Base-by-base conservation (phyloP, 768 basidiomycete genomes). In the Naematelia aurantialba region DNA sequence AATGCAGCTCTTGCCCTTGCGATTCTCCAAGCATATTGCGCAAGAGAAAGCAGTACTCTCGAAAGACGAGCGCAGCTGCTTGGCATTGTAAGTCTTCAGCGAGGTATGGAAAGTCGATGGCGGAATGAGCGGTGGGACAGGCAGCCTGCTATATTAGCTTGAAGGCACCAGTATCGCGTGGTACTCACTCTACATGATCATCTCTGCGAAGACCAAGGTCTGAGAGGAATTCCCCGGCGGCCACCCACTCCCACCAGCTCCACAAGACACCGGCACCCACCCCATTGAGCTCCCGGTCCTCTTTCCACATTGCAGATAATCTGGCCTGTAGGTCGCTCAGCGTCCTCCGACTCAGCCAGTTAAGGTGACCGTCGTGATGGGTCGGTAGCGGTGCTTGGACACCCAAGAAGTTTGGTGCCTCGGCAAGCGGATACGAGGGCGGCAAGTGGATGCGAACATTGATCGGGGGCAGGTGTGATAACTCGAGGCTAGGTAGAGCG, bases 1-100 rank as follows among this genome's bases (percentile, higher is more conserved):
- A 14, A 91, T 67, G 72, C 90, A 91, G 63, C 84, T 83, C 13
- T 83, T 81, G 45, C 91, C 91, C 71, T 89, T 91, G 58, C 84
- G 78, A 13, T 83, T 82, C 31, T 82, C 81, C 3, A 93, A 77
- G 74, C 91, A 94, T 51, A 94, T 84, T 24, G 85, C 80, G 69
- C 91, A 94, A 25, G 80, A 75, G 75, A 88, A 88, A 0, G 87
- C 84, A 14, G 80, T 82, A 55, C 81, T 79, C 8, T 84, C 82
- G 68, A 93, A 94, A 56, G 66, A 62, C 8, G 70, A 64, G 39
- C 68, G 66, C 3, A 68, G 31, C 52, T 68, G 65, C 14, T 46
- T 22, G 8, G 72, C 63, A 42, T 73, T 69, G 50, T 68, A 62
- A 8, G 58, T 66, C 29, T 69, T 68, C 34, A 71, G 58, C 12